phyloP scores from a whole-genome alignment of 805 yeast genomes.

The Torulaspora indica region DNA sequence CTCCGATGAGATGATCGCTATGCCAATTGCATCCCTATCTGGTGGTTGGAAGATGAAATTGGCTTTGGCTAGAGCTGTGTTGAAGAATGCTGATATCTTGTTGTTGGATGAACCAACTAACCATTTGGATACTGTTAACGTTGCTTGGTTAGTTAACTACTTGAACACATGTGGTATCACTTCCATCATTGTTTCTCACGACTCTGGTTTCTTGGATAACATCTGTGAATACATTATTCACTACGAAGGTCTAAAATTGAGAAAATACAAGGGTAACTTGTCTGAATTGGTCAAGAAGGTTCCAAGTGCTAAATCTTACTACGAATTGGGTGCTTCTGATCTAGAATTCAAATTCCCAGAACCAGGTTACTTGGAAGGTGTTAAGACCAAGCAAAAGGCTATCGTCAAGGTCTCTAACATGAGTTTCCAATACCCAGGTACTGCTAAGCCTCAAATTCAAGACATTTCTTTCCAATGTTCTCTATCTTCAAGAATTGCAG shows the following conservation, averaged over 20 bases:
- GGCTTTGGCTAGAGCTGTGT: constrained; percentile 98
- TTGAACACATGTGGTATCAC: constrained; percentile 97
- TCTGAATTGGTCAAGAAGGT: constrained; percentile 98
- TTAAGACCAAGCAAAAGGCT: constrained; percentile 99
- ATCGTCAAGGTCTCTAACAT: constrained; percentile 96
- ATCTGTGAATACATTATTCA: constrained; percentile 97
- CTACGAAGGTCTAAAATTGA: constrained; percentile 99
- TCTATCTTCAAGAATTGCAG: constrained; percentile 98
- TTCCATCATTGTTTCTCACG: constrained; percentile 98
- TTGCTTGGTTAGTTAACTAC: constrained; percentile 99
- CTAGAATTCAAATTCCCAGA: constrained; percentile 97
- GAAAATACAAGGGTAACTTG: constrained; percentile 99
- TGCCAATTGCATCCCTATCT: constrained; percentile 95
- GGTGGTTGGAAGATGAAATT: constrained; percentile 99
- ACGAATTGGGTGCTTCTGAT: constrained; percentile 97
- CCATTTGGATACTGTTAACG: constrained; percentile 99
- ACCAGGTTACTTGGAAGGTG: constrained; percentile 99
- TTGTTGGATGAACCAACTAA: constrained; percentile 99
- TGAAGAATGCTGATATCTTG: constrained; percentile 96
- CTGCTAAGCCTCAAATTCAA: constrained; percentile 86
- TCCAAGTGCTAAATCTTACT: constrained; percentile 98
- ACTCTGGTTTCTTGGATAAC: constrained; percentile 98
- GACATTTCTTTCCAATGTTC: constrained; percentile 98
- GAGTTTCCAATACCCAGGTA: constrained; percentile 99
- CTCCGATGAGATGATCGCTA: constrained; percentile 85